These are phyloP conservation scores for Typha latifolia DNA, from an alignment of 176 grass and related monocot species.

Conservation along the genomic window DNA sequence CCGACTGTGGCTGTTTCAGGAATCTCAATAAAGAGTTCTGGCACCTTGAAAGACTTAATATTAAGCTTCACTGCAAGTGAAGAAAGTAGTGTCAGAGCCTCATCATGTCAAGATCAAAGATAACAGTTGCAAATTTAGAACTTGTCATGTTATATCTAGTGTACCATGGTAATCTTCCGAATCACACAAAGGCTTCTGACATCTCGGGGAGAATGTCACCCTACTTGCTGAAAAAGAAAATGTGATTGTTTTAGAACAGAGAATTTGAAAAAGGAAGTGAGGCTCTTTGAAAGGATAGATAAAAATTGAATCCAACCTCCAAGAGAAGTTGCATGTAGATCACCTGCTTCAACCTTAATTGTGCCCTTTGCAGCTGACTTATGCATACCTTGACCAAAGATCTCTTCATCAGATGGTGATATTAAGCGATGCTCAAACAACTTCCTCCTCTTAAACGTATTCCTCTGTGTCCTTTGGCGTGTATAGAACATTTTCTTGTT, in stretches of 20 bases:
- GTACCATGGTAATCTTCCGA: constrained; percentile 48
- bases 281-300: constrained; percentile 1
- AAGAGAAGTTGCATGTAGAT: constrained; percentile 17
- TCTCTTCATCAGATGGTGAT: constrained; percentile 24
- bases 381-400: constrained; percentile 15
- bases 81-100: constrained; percentile 8
- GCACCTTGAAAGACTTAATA: constrained; percentile 94
- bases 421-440: constrained; percentile 41
- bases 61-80: constrained; percentile 60
- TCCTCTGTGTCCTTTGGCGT: constrained; percentile 72
- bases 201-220: constrained; percentile 32
- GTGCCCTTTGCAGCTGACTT: constrained; percentile 24
- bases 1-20: constrained; percentile 87
- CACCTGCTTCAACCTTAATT: constrained; percentile 25
- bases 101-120: neutral
- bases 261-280: constrained; percentile 9
- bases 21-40: constrained; percentile 92
- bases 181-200: constrained; percentile 33
- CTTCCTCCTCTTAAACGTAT: constrained; percentile 86
- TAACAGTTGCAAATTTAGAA: neutral
- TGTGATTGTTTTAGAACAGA: neutral
- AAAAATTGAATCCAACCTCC: constrained; percentile 35
- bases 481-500: constrained; percentile 76
- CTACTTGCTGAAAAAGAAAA: constrained; percentile 55
- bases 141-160: neutral